A percentile compares a stretch with the other conserved stretches of the same genome.
Evolutionary conservation across 306 rosid genomes (phyloP).

Genomic region (Trifolium repens): DNA sequence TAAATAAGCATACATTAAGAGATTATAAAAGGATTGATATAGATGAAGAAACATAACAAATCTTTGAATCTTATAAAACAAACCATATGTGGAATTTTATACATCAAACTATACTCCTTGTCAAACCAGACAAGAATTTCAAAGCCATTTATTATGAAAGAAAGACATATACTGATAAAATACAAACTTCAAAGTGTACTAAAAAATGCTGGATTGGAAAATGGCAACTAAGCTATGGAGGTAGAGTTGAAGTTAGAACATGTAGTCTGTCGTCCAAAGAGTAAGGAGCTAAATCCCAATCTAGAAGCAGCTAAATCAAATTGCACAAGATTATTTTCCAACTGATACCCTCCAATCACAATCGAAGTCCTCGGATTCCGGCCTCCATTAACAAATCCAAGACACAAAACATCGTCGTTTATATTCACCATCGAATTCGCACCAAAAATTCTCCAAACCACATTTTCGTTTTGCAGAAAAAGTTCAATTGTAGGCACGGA

Average conservation of each 20-base stretch:
- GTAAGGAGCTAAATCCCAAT: conserved; percentile 48
- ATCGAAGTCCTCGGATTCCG: conserved; percentile 36
- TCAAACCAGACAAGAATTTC: too few species aligned
- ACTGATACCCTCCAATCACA: conserved; percentile 55
- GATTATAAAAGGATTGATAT: too few species aligned
- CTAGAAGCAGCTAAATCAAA: conserved; percentile 48
- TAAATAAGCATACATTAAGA: too few species aligned
- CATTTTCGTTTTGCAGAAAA: conserved; percentile 36
- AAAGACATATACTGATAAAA: too few species aligned
- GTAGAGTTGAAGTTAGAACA: conserved; percentile 54
- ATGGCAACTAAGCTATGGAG: conserved; percentile 19
- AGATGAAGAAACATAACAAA: too few species aligned
- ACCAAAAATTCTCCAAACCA: conserved; percentile 46
- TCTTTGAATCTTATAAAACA: too few species aligned
- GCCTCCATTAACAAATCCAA: conserved; percentile 57
- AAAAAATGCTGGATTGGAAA: not conserved
- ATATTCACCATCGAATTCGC: conserved; percentile 53
- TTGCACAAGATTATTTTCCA: conserved; percentile 51
- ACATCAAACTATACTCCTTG: too few species aligned
- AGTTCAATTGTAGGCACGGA: conserved; percentile 53
- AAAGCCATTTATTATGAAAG: too few species aligned
- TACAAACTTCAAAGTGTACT: too few species aligned
- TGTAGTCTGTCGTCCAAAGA: conserved; percentile 35
- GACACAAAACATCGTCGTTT: conserved; percentile 40
- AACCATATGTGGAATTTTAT: too few species aligned